Percentiles rank a stretch among this genome's conserved stretches.
Evolutionary conservation across 106 monocot genomes (phyloP).

Genomic region (Amphibolis antarctica): DNA sequence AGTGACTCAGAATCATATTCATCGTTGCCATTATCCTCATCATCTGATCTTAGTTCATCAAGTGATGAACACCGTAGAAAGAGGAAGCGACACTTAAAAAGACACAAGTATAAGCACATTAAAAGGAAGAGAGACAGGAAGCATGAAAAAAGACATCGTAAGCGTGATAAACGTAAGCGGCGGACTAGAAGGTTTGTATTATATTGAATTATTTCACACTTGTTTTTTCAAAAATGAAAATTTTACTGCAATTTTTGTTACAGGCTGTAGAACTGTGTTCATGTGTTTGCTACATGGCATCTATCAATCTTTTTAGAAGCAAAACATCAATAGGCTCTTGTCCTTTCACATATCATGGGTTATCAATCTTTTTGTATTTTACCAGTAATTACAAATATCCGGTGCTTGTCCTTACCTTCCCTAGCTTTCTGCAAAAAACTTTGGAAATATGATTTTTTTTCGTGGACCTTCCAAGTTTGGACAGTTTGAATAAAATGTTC

Average conservation of each 20-base stretch:
- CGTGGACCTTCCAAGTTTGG: too few species aligned
- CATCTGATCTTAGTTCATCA: conserved; percentile 73
- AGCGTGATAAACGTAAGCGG: conserved; percentile 46
- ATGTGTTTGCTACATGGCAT: too few species aligned
- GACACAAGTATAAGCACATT: conserved; percentile 56
- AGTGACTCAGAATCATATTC: conserved; percentile 41
- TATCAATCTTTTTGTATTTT: too few species aligned
- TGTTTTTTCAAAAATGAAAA: not conserved
- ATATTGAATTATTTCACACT: not conserved
- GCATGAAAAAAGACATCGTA: conserved; percentile 54
- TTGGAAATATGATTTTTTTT: too few species aligned
- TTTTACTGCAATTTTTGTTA: not conserved
- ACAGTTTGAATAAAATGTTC: too few species aligned
- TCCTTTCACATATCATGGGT: too few species aligned
- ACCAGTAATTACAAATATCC: too few species aligned
- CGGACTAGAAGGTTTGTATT: conserved; percentile 54
- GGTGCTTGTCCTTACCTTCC: too few species aligned
- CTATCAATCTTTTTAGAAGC: not conserved
- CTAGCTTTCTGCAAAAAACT: too few species aligned
- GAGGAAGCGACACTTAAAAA: conserved; percentile 45
- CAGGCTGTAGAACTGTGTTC: too few species aligned
- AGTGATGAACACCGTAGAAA: conserved; percentile 58
- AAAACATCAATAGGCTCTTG: not conserved
- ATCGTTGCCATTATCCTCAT: conserved; percentile 47
- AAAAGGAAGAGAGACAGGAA: conserved; percentile 65